Evolutionary conservation across 257 asterid genomes (phyloP).

Genomic region (Eucommia ulmoides): DNA sequence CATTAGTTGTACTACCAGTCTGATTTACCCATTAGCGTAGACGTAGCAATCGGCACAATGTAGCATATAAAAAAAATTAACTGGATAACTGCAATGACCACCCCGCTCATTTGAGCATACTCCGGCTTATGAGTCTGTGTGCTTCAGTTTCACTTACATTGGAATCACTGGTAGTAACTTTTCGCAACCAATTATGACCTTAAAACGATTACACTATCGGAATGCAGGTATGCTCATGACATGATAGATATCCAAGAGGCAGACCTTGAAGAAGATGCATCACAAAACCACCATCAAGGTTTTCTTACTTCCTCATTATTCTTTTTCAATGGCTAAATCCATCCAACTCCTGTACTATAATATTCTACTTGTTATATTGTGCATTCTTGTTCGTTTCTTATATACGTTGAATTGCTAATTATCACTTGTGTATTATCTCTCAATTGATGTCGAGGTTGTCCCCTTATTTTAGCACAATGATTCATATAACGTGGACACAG

Average conservation of each 20-base stretch:
- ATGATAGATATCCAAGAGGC: constrained; percentile 44
- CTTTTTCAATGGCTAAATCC: background rate
- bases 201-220: too few relatives aligned
- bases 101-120: too few relatives aligned
- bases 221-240: constrained; percentile 30
- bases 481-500: constrained; percentile 32
- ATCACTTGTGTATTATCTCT: constrained; percentile 15
- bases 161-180: too few relatives aligned
- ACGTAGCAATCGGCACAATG: too few relatives aligned
- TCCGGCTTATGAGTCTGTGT: too few relatives aligned
- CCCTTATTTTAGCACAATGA: constrained; percentile 49
- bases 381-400: constrained; percentile 10
- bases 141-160: too few relatives aligned
- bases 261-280: constrained; percentile 32
- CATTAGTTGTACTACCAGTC: too few relatives aligned
- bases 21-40: too few relatives aligned
- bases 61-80: too few relatives aligned
- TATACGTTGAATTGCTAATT: too few relatives aligned
- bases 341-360: constrained; percentile 4
- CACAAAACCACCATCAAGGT: constrained; percentile 76
- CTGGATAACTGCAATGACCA: too few relatives aligned
- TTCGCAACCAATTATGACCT: too few relatives aligned
- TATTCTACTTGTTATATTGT: background rate
- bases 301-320: constrained; percentile 10
- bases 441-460: constrained; percentile 66